Conservation (phyloP, 106 monocot species). For the Posidonia australis region DNA sequence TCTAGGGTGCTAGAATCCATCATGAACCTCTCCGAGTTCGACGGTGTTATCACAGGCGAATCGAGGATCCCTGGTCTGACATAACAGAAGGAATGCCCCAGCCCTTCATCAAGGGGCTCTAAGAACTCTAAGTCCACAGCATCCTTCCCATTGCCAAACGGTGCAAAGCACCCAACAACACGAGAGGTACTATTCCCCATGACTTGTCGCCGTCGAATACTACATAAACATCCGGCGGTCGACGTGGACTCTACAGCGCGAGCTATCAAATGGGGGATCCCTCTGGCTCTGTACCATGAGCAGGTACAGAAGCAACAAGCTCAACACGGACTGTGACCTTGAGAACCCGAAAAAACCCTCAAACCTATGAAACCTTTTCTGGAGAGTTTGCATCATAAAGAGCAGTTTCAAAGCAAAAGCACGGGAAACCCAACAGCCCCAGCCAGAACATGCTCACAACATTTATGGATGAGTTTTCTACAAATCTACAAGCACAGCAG, state of each 20-base stretch:
- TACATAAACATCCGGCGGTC: background rate
- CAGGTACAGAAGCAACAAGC: conserved; percentile 25
- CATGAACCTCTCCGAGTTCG: conserved; percentile 83
- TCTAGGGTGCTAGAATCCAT: conserved; percentile 75
- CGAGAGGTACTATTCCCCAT: conserved; percentile 97
- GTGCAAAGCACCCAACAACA: conserved; percentile 77
- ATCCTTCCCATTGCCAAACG: conserved; percentile 40
- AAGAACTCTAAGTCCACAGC: conserved; percentile 75
- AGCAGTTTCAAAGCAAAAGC: conserved; percentile 19
- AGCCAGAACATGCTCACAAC: background rate
- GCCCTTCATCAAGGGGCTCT: conserved; percentile 87
- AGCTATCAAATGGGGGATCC: conserved; percentile 18
- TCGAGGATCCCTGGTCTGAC: conserved; percentile 67
- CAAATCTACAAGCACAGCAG: background rate
- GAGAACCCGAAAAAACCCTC: conserved; percentile 47
- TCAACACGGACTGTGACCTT: conserved; percentile 5
- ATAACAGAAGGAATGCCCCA: conserved; percentile 98
- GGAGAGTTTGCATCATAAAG: conserved; percentile 61
- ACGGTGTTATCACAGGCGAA: conserved; percentile 86
- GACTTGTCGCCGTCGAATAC: background rate
- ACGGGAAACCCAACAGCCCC: conserved; percentile 16
- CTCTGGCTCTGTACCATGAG: conserved; percentile 26
- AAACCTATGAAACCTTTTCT: conserved; percentile 35
- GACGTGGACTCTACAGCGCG: background rate
- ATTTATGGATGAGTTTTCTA: background rate